These are phyloP conservation scores for Sphagnum magellanicum DNA, from an alignment of 228 moss, liverwort and hornwort genomes.

Conservation along the genomic window DNA sequence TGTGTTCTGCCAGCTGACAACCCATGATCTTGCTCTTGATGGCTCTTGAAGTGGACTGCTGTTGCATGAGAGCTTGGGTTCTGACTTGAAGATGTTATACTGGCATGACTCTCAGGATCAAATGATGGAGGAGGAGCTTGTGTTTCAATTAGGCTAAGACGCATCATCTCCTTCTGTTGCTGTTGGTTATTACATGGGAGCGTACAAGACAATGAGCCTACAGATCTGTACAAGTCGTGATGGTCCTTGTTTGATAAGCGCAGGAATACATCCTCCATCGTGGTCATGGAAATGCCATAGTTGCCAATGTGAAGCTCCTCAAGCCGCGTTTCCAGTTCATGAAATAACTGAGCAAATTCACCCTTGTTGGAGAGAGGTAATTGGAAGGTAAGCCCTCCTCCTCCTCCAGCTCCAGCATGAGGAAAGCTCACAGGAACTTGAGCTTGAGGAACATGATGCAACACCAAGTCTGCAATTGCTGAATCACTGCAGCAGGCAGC, in stretches of 20 bases:
- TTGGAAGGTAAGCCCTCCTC: constrained; percentile 83
- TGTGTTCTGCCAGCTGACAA: background rate
- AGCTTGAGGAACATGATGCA: constrained; percentile 63
- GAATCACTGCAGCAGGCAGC: constrained; percentile 26
- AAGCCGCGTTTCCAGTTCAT: constrained; percentile 52
- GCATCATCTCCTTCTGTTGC: too few relatives aligned
- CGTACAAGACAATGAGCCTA: background rate
- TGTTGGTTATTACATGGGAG: background rate
- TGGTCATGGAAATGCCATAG: constrained; percentile 88
- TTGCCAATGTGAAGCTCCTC: constrained; percentile 56
- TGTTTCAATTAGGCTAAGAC: too few relatives aligned
- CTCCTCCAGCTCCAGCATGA: constrained; percentile 20
- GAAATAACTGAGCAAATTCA: constrained; percentile 46
- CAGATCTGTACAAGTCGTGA: constrained; percentile 1
- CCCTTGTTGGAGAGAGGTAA: constrained; percentile 53
- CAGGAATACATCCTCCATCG: constrained; percentile 84
- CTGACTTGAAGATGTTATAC: too few relatives aligned
- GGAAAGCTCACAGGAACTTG: constrained; percentile 30
- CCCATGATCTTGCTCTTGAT: constrained; percentile 12
- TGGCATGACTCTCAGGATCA: background rate
- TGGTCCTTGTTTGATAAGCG: constrained; percentile 57
- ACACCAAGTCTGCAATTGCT: constrained; percentile 41
- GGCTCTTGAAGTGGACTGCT: background rate
- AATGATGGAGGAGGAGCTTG: background rate
- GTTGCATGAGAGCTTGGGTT: too few relatives aligned